phyloP scores from a whole-genome alignment of 805 yeast genomes.

The Spathaspora arborariae region DNA sequence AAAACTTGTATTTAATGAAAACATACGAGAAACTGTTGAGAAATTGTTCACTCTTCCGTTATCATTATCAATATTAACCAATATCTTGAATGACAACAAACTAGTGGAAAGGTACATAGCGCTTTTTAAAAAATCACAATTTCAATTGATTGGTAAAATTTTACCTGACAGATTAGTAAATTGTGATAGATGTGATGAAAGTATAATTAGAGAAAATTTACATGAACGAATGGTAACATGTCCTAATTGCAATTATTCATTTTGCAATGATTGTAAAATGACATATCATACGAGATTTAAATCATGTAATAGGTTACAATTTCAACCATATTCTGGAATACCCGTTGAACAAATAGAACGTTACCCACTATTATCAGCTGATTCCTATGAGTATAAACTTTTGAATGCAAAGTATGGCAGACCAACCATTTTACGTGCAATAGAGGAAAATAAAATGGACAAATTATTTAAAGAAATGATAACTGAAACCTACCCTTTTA shows the following conservation, averaged over 20 bases:
- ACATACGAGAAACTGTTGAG: slow-evolving; percentile 23
- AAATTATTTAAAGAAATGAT: slow-evolving; percentile 42
- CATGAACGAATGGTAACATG: slow-evolving; percentile 49
- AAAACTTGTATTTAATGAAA: slow-evolving; percentile 15
- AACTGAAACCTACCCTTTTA: slow-evolving; percentile 35
- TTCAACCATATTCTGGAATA: slow-evolving; percentile 23
- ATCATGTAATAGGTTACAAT: slow-evolving; percentile 31
- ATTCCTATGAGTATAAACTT: slow-evolving; percentile 28
- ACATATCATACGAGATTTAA: slow-evolving; percentile 59
- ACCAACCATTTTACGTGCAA: slow-evolving; percentile 36
- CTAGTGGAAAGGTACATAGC: slow-evolving; percentile 34
- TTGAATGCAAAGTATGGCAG: slow-evolving; percentile 45
- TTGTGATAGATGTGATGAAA: slow-evolving; percentile 53
- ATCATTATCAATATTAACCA: slow-evolving; percentile 28
- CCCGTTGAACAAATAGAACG: slow-evolving; percentile 30
- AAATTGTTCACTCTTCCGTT: slow-evolving; percentile 41
- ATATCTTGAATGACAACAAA: slow-evolving; percentile 19
- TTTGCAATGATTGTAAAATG: slow-evolving; percentile 53
- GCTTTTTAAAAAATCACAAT: slow-evolving; percentile 35
- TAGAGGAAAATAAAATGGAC: slow-evolving; percentile 45
- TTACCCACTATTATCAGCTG: slow-evolving; percentile 28
- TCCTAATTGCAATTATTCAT: slow-evolving; percentile 46
- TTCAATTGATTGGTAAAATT: slow-evolving; percentile 40
- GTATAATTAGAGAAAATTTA: slow-evolving; percentile 45
- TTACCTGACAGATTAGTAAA: slow-evolving; percentile 47